phyloP scores from a whole-genome alignment of 1,139 yeast genomes.

The Suhomyces guaymorum region DNA sequence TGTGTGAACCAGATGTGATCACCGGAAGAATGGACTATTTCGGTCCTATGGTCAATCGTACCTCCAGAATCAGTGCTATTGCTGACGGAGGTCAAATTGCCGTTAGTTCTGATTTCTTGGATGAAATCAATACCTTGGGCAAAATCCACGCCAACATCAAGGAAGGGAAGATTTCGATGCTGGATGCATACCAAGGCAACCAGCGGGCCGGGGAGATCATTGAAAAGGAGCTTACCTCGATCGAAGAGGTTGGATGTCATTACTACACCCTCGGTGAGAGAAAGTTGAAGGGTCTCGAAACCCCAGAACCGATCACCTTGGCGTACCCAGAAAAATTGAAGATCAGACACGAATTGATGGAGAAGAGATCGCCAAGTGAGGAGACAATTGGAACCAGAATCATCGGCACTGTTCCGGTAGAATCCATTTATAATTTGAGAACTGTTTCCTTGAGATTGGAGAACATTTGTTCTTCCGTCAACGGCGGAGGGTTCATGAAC shows the following conservation, averaged over 20 bases:
- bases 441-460: conserved; percentile 53
- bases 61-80: conserved; percentile 88
- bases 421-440: conserved; percentile 48
- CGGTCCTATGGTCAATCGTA: conserved; percentile 97
- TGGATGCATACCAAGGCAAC: conserved; percentile 64
- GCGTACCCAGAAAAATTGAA: conserved; percentile 69
- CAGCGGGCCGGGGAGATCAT: conserved; percentile 61
- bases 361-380: conserved; percentile 27
- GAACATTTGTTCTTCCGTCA: conserved; percentile 41
- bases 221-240: conserved; percentile 64
- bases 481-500: conserved; percentile 26
- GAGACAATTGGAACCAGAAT: conserved; percentile 25
- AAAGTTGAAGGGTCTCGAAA: conserved; percentile 90
- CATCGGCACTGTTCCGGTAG: conserved; percentile 45
- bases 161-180: conserved; percentile 38
- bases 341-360: conserved; percentile 53
- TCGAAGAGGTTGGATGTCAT: conserved; percentile 72
- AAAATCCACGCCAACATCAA: conserved; percentile 51
- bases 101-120: conserved; percentile 76
- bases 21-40: conserved; percentile 97
- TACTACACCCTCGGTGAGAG: conserved; percentile 78
- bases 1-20: conserved; percentile 90
- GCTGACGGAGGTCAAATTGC: conserved; percentile 99
- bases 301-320: conserved; percentile 83
- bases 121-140: conserved; percentile 64